phyloP scores from a whole-genome alignment of 129 eudicot species.

The Solidago caesia region DNA sequence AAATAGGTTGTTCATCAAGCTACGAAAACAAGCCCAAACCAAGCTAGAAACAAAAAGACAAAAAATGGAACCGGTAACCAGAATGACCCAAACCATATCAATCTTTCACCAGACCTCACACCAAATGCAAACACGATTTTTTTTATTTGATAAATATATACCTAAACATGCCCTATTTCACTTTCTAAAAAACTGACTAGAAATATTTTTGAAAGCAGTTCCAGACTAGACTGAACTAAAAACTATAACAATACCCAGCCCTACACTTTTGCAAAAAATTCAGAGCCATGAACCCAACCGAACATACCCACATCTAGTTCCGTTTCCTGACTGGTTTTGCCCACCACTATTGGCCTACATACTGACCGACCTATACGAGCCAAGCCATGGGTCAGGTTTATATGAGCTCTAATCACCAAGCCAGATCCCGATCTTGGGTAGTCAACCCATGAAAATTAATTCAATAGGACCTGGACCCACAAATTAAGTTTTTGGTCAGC shows the following conservation, averaged over 20 bases:
- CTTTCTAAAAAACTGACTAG: background rate
- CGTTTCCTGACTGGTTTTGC: background rate
- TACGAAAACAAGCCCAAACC: background rate
- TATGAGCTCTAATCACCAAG: too few species aligned
- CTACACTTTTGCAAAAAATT: background rate
- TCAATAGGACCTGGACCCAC: too few species aligned
- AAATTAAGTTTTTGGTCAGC: too few species aligned
- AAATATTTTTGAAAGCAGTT: background rate
- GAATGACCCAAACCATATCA: background rate
- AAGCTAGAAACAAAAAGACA: background rate
- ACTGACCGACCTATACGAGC: too few species aligned
- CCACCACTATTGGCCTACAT: background rate
- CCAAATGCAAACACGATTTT: background rate
- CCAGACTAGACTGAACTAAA: background rate
- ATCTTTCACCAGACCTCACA: background rate
- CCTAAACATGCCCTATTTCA: background rate
- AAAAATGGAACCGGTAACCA: background rate
- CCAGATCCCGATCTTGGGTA: too few species aligned
- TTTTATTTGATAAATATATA: background rate
- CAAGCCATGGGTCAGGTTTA: too few species aligned
- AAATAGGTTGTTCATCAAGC: background rate
- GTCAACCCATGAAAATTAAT: too few species aligned
- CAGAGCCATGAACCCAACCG: background rate
- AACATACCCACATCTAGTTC: background rate
- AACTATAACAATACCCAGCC: too few species aligned